Percentiles rank a stretch among this genome's conserved stretches.
phyloP scores from a whole-genome alignment of 306 rosid species.

The Vigna radiata region DNA sequence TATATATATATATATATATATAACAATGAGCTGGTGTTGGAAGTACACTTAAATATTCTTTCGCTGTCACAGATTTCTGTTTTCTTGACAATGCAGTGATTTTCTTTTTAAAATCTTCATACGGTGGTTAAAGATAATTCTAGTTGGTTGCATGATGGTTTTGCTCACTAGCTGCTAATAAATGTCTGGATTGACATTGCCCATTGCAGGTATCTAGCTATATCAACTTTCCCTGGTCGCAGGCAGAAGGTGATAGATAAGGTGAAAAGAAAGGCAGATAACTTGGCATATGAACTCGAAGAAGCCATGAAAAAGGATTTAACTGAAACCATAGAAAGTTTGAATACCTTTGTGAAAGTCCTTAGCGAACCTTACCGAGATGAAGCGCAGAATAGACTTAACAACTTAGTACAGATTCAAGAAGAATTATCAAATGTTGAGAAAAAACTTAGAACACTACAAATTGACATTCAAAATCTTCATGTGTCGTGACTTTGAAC shows the following conservation, averaged over 20 bases:
- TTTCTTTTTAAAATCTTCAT: neutral
- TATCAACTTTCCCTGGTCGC: conserved; percentile 78
- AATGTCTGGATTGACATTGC: conserved; percentile 16
- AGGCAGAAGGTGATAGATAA: conserved; percentile 70
- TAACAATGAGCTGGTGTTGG: too few species aligned
- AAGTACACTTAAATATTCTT: too few species aligned
- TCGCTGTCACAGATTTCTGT: too few species aligned
- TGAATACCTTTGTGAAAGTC: conserved; percentile 63
- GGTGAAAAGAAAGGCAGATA: conserved; percentile 78
- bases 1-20: too few species aligned
- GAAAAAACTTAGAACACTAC: conserved; percentile 70
- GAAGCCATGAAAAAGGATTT: conserved; percentile 93
- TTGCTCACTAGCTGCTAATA: conserved; percentile 12
- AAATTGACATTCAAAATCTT: conserved; percentile 83
- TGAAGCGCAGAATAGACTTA: conserved; percentile 71
- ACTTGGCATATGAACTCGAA: conserved; percentile 75
- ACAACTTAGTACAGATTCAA: conserved; percentile 65
- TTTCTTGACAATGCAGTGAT: neutral
- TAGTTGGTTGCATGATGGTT: conserved; percentile 15
- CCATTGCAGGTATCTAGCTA: conserved; percentile 66
- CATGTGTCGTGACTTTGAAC: conserved; percentile 61
- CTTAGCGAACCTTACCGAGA: conserved; percentile 81
- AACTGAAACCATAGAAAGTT: conserved; percentile 59
- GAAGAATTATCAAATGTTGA: conserved; percentile 68
- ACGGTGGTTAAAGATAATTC: neutral